Evolutionary conservation across 2,329 filamentous ascomycete species (phyloP).

Genomic region (Botryosphaeria dothidea): DNA sequence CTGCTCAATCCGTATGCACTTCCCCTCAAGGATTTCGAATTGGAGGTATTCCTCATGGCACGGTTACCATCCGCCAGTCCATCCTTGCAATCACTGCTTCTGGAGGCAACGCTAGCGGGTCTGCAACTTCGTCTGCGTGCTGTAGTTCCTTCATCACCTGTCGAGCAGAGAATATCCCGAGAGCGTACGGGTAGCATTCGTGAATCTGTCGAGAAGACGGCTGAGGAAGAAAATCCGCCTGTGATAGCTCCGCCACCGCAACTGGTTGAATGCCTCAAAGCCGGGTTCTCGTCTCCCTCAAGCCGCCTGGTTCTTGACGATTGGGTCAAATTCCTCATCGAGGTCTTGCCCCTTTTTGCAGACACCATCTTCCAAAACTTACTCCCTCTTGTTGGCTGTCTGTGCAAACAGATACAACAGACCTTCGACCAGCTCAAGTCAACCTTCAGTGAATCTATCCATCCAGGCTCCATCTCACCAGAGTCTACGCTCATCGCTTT

Average conservation of each 20-base stretch:
- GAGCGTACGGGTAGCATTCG: constrained; percentile 25
- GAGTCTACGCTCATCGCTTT: constrained; percentile 80
- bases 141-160: not conserved
- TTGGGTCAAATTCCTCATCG: constrained; percentile 84
- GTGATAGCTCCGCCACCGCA: constrained; percentile 60
- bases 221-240: constrained; percentile 32
- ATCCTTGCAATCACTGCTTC: constrained; percentile 74
- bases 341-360: constrained; percentile 81
- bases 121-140: constrained; percentile 59
- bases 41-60: constrained; percentile 72
- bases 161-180: constrained; percentile 2
- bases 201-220: constrained; percentile 41
- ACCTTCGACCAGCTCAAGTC: constrained; percentile 72
- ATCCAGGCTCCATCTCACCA: constrained; percentile 44
- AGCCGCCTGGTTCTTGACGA: constrained; percentile 82
- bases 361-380: constrained; percentile 86
- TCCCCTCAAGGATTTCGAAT: constrained; percentile 61
- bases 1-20: constrained; percentile 64
- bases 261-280: constrained; percentile 81
- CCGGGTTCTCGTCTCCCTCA: constrained; percentile 72
- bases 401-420: constrained; percentile 74
- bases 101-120: constrained; percentile 75
- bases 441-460: constrained; percentile 55
- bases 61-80: constrained; percentile 59
- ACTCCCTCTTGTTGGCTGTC: constrained; percentile 84